Conservation (phyloP, 306 rosid species). For the Cucurbita pepo region DNA sequence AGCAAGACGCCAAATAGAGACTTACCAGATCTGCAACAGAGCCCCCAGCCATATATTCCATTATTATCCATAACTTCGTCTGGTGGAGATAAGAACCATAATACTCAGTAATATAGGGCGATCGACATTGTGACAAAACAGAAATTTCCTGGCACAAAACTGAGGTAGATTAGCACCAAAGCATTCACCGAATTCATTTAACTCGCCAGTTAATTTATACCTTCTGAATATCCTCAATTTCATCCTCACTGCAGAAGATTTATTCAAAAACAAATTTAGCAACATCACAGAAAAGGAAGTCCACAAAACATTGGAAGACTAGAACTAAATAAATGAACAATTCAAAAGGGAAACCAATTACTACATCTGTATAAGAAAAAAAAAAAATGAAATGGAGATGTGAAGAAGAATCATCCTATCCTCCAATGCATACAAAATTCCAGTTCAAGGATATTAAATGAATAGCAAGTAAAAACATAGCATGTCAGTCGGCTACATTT, state of each 20-base stretch:
- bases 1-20: constrained; percentile 25
- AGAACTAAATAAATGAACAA: background rate
- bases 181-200: constrained; percentile 5
- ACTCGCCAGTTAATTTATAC: constrained; percentile 25
- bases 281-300: background rate
- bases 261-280: constrained; percentile 14
- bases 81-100: constrained; percentile 91
- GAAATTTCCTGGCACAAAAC: constrained; percentile 84
- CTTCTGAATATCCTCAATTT: constrained; percentile 96
- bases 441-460: background rate
- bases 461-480: background rate
- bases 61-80: constrained; percentile 96
- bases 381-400: background rate
- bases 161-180: constrained; percentile 23
- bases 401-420: background rate
- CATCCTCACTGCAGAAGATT: constrained; percentile 70
- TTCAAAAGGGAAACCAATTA: background rate
- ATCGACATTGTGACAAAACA: constrained; percentile 95
- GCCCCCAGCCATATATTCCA: constrained; percentile 99
- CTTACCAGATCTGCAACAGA: constrained; percentile 98
- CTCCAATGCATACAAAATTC: background rate
- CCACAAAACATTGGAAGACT: no score
- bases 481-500: background rate
- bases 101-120: constrained; percentile 84
- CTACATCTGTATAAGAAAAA: background rate